These are phyloP conservation scores for Cercospora sojina DNA, from an alignment of 2,329 filamentous ascomycete genomes.

Conservation along the genomic window DNA sequence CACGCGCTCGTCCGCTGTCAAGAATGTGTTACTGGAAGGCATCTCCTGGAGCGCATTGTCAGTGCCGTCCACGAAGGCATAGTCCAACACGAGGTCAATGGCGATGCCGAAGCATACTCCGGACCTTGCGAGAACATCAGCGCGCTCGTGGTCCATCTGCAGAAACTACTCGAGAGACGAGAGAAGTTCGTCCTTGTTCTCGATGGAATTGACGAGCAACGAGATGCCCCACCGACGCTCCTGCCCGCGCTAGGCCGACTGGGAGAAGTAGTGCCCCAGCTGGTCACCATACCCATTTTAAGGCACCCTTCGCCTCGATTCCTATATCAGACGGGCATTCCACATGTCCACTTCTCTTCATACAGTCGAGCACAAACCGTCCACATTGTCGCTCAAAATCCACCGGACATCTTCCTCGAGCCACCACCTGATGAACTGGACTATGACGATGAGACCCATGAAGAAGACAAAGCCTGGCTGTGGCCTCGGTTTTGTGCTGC, in stretches of 20 bases:
- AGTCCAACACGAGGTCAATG: conserved; percentile 27
- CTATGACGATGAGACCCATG: conserved; percentile 48
- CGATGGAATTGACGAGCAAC: conserved; percentile 81
- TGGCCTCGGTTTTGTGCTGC: conserved; percentile 80
- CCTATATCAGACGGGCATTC: conserved; percentile 67
- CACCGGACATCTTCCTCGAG: conserved; percentile 49
- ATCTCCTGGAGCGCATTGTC: conserved; percentile 71
- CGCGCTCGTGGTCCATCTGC: conserved; percentile 70
- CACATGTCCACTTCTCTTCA: conserved; percentile 78
- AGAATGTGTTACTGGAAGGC: conserved; percentile 76
- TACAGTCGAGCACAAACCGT: conserved; percentile 81
- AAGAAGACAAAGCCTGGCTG: conserved; percentile 64
- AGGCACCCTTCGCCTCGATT: conserved; percentile 68
- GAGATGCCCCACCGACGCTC: conserved; percentile 75
- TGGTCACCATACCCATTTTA: conserved; percentile 75
- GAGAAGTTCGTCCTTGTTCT: conserved; percentile 76
- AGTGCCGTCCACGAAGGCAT: conserved; percentile 49
- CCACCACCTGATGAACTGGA: conserved; percentile 42
- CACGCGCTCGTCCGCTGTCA: conserved; percentile 66
- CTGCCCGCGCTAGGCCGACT: conserved; percentile 78
- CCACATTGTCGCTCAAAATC: conserved; percentile 65
- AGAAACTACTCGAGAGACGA: conserved; percentile 58
- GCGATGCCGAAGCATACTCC: conserved; percentile 45
- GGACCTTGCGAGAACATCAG: conserved; percentile 76
- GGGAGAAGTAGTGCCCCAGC: conserved; percentile 73